Conservation (phyloP, 768 basidiomycete species). For the Rhodosporidiobolus sp. region DNA sequence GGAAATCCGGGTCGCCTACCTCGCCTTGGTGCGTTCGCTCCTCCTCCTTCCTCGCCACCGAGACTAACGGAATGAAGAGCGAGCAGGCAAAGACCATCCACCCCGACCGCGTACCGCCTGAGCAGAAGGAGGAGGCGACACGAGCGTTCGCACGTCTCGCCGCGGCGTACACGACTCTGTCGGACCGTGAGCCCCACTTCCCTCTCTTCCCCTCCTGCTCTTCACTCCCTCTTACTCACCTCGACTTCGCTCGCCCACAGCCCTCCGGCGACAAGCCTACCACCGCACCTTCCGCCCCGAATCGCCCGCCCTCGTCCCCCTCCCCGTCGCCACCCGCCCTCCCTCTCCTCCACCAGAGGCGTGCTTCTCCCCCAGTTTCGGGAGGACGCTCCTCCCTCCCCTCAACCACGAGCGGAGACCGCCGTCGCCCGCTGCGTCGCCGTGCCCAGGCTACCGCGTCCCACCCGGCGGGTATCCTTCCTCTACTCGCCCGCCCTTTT, state of each 20-base stretch:
- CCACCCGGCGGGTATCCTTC: slow-evolving; percentile 12
- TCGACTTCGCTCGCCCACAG: not conserved
- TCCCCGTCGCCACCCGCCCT: not conserved
- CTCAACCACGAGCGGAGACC: no score
- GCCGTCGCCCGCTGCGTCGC: not conserved
- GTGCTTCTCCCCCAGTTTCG: no score
- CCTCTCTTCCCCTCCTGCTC: not conserved
- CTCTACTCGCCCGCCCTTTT: no score
- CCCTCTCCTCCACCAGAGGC: not conserved
- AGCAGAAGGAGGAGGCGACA: not conserved
- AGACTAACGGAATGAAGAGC: not conserved
- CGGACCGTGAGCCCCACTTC: not conserved
- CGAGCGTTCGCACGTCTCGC: not conserved
- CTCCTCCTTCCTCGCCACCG: not conserved
- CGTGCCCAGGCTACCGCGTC: slow-evolving; percentile 3
- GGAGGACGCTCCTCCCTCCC: not conserved
- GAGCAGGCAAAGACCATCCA: not conserved
- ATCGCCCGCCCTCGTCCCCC: not conserved
- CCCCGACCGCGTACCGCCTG: not conserved
- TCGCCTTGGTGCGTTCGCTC: not conserved
- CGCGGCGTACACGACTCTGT: not conserved
- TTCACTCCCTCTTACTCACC: not conserved
- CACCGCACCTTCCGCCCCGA: not conserved
- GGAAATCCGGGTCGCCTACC: not conserved
- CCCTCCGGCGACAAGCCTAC: not conserved